These are phyloP conservation scores for Stevia rebaudiana DNA, from an alignment of 140 eudicot species.

Conservation along the genomic window DNA sequence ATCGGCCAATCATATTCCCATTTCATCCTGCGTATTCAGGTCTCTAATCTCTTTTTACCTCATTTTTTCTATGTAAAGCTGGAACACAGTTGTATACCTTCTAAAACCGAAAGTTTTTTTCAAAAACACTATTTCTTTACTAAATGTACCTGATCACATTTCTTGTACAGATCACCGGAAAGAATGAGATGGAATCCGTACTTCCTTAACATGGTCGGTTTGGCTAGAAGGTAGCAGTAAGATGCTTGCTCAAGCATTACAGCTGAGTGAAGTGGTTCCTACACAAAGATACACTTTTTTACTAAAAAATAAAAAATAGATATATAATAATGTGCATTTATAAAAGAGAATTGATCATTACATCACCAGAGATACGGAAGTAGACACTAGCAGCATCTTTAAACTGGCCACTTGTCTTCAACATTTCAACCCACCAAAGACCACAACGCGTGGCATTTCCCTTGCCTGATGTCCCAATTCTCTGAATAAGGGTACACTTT, in stretches of 20 bases:
- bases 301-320: not conserved
- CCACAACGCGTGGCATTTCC: conserved; percentile 90
- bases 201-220: conserved; percentile 81
- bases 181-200: conserved; percentile 98
- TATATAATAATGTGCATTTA: conserved; percentile 12
- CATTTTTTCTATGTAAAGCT: not conserved
- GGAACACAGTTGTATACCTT: not conserved
- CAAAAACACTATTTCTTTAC: not conserved
- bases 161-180: conserved; percentile 89
- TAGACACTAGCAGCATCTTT: conserved; percentile 91
- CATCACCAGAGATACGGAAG: conserved; percentile 97
- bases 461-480: conserved; percentile 70
- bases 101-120: not conserved
- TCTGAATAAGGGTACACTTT: conserved; percentile 34
- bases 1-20: not conserved
- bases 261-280: conserved; percentile 91
- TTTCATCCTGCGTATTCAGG: not conserved
- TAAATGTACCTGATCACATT: conserved; percentile 76
- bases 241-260: conserved; percentile 99
- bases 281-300: conserved; percentile 18
- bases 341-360: conserved; percentile 50
- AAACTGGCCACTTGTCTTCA: conserved; percentile 79
- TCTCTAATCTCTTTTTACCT: conserved; percentile 6
- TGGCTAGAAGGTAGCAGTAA: conserved; percentile 76
- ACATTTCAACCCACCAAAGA: conserved; percentile 99